Evolutionary conservation across 2,329 filamentous ascomycete species (phyloP).

Genomic region (Xylariaceae sp.): DNA sequence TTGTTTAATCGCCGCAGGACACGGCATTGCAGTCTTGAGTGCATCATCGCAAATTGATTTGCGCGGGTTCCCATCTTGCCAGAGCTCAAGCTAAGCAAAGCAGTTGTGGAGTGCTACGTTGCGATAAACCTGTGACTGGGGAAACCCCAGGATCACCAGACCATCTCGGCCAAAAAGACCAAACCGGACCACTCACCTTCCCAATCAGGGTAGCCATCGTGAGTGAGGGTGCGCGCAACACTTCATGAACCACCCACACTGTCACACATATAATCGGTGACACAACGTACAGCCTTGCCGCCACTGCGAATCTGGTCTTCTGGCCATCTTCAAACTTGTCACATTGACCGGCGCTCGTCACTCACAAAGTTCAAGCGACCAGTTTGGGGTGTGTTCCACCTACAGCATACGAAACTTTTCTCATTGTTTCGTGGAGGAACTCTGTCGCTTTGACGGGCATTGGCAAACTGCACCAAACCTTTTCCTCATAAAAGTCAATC

Average conservation of each 20-base stretch:
- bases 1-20: not conserved
- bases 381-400: conserved; percentile 18
- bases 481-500: conserved; percentile 7
- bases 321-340: conserved; percentile 26
- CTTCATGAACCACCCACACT: conserved; percentile 2
- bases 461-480: not conserved
- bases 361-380: conserved; percentile 20
- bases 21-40: conserved; percentile 8
- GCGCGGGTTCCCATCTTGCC: conserved; percentile 13
- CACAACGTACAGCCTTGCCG: conserved; percentile 11
- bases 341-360: conserved; percentile 27
- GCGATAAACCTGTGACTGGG: conserved; percentile 27
- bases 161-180: conserved; percentile 33
- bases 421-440: not conserved
- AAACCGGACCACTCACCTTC: conserved; percentile 37
- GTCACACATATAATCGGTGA: conserved; percentile 13
- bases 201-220: conserved; percentile 40
- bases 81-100: conserved; percentile 22
- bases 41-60: conserved; percentile 19
- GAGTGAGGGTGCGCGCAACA: conserved; percentile 28
- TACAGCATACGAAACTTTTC: conserved; percentile 11
- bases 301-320: conserved; percentile 11
- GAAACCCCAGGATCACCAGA: conserved; percentile 36
- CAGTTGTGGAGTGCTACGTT: conserved; percentile 32
- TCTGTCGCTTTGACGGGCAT: conserved; percentile 10